Conservation (phyloP, 495 filamentous ascomycete species). For the Chaetomium fimeti region DNA sequence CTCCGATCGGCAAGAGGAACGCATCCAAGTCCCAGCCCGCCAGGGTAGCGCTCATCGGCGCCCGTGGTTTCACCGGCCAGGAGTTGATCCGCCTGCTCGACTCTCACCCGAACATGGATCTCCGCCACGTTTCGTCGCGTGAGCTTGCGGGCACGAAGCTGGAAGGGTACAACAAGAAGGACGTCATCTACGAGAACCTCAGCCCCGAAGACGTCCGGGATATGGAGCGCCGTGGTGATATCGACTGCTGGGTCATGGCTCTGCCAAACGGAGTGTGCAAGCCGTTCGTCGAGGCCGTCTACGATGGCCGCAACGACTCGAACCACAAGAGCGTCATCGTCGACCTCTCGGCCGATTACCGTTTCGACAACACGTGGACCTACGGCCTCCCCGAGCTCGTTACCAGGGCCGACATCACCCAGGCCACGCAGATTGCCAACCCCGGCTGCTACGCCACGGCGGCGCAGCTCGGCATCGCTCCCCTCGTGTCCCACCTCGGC, state of each 20-base stretch:
- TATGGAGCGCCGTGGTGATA: constrained; percentile 87
- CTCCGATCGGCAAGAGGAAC: constrained; percentile 92
- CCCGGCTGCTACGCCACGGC: constrained; percentile 97
- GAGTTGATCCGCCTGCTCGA: constrained; percentile 88
- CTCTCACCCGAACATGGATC: constrained; percentile 88
- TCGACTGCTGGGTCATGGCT: constrained; percentile 99
- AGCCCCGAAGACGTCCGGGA: constrained; percentile 83
- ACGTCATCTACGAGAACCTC: constrained; percentile 91
- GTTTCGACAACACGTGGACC: constrained; percentile 87
- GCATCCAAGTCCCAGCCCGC: constrained; percentile 77
- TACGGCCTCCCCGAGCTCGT: constrained; percentile 94
- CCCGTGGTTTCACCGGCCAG: constrained; percentile 94
- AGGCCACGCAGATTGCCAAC: constrained; percentile 86
- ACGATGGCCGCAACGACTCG: constrained; percentile 58
- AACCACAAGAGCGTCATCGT: constrained; percentile 77
- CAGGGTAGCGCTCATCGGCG: constrained; percentile 87
- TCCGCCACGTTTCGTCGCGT: constrained; percentile 90
- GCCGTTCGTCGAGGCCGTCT: constrained; percentile 89
- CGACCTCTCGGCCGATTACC: constrained; percentile 92
- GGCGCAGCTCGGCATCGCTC: constrained; percentile 88
- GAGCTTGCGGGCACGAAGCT: constrained; percentile 89
- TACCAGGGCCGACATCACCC: constrained; percentile 69
- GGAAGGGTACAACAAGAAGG: constrained; percentile 87
- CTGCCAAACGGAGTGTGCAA: constrained; percentile 96
- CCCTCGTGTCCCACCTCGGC: constrained; percentile 72